These are phyloP conservation scores for Syncephalastrum racemosum DNA, from an alignment of 371 early-diverging fungal genomes.

Conservation along the genomic window DNA sequence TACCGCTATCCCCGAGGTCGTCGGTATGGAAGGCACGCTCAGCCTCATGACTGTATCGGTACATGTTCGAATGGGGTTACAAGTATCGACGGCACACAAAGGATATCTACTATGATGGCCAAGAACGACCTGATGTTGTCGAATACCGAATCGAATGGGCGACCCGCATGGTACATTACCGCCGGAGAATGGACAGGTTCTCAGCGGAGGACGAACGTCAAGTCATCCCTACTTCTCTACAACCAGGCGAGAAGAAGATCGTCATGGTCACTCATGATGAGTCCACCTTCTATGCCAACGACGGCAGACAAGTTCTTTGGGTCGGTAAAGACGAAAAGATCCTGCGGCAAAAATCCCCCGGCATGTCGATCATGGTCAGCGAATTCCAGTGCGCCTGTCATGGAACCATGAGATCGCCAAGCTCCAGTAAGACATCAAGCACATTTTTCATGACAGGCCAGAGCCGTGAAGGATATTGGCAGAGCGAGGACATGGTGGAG, in stretches of 20 bases:
- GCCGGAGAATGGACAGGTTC: slow-evolving; percentile 4
- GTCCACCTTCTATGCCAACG: slow-evolving; percentile 16
- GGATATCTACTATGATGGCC: slow-evolving; percentile 12
- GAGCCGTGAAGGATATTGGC: slow-evolving; percentile 9
- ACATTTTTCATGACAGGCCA: slow-evolving; percentile 2
- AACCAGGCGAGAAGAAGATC: neutral
- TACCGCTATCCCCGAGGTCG: too few species aligned
- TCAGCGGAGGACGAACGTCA: slow-evolving; percentile 5
- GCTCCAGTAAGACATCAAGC: slow-evolving; percentile 4
- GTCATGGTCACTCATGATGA: slow-evolving; percentile 17
- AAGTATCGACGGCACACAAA: slow-evolving; percentile 4
- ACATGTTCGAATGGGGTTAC: slow-evolving; percentile 16
- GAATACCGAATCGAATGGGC: slow-evolving; percentile 9
- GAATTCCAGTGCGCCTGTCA: slow-evolving; percentile 16
- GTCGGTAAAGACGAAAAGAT: neutral
- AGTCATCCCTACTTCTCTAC: neutral
- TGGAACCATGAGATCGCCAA: slow-evolving; percentile 10
- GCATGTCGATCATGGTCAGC: slow-evolving; percentile 12
- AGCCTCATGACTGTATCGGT: too few species aligned
- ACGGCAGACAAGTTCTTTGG: slow-evolving; percentile 7
- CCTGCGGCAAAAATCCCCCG: slow-evolving; percentile 11
- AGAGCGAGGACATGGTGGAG: slow-evolving; percentile 6
- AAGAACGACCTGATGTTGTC: slow-evolving; percentile 13
- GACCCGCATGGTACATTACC: slow-evolving; percentile 2
- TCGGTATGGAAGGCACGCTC: too few species aligned